Evolutionary conservation across 2,329 filamentous ascomycete genomes (phyloP).

Genomic region (Botryotinia globosa): DNA sequence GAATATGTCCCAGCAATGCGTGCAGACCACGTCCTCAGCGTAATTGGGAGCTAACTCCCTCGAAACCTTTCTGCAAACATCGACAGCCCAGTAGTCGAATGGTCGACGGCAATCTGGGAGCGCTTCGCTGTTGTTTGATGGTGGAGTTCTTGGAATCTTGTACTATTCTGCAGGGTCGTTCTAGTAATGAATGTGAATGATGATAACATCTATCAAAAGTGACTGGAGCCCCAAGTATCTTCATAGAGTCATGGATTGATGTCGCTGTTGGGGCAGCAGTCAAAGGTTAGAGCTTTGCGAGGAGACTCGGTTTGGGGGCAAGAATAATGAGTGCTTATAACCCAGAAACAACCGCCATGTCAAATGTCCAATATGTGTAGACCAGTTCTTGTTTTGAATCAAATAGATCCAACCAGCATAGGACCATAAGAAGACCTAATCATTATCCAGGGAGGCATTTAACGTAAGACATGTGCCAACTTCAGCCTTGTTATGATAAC

Average conservation of each 20-base stretch:
- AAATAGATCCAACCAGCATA: background rate
- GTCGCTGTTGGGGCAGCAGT: slow-evolving; percentile 5
- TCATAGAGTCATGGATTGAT: background rate
- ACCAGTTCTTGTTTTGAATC: background rate
- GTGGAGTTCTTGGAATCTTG: background rate
- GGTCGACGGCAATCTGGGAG: background rate
- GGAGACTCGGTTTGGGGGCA: background rate
- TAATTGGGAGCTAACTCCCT: background rate
- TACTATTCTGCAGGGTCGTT: background rate
- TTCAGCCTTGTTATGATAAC: slow-evolving; percentile 14
- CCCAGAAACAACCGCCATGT: slow-evolving; percentile 7
- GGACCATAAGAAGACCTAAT: slow-evolving; percentile 13
- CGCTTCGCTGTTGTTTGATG: background rate
- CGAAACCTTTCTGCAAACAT: background rate
- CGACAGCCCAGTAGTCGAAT: background rate
- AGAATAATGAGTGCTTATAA: slow-evolving; percentile 14
- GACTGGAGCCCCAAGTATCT: background rate
- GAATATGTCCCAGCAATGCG: background rate
- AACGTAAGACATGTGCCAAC: slow-evolving; percentile 10
- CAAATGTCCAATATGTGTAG: background rate
- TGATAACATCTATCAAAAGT: slow-evolving; percentile 10
- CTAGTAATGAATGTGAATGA: slow-evolving; percentile 6
- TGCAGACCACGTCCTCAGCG: background rate
- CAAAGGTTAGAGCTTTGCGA: slow-evolving; percentile 9
- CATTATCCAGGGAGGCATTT: slow-evolving; percentile 3